Percentiles rank a stretch among this genome's conserved stretches.
Conservation (phyloP, 805 yeast genomes). For the Kodamaea fukazawae region DNA sequence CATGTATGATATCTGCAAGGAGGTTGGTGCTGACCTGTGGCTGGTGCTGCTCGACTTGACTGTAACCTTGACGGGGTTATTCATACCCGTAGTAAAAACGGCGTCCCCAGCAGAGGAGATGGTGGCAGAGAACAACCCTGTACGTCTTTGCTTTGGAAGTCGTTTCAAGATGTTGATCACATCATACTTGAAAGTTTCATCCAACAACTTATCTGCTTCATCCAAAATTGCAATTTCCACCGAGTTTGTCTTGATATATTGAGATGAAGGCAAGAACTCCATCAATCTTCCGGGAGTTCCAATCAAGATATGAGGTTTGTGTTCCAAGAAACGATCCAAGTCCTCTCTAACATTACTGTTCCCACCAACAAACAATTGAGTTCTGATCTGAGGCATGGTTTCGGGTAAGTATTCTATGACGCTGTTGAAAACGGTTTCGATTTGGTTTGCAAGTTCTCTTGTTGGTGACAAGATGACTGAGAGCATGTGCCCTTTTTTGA, state of each 20-base stretch:
- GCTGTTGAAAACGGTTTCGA: slow-evolving; percentile 59
- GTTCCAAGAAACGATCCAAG: slow-evolving; percentile 50
- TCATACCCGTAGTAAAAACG: slow-evolving; percentile 83
- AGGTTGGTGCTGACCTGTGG: slow-evolving; percentile 53
- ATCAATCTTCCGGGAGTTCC: slow-evolving; percentile 91
- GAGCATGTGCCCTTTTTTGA: slow-evolving; percentile 63
- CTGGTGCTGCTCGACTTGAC: slow-evolving; percentile 53
- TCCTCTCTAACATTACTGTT: slow-evolving; percentile 68
- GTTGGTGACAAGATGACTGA: slow-evolving; percentile 76
- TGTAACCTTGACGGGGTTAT: slow-evolving; percentile 85
- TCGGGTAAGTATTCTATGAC: slow-evolving; percentile 60
- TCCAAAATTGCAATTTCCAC: slow-evolving; percentile 79
- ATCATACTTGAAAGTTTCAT: slow-evolving; percentile 68
- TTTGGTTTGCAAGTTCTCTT: slow-evolving; percentile 68
- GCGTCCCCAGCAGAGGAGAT: slow-evolving; percentile 76
- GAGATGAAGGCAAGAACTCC: slow-evolving; percentile 61
- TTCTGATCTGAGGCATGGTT: slow-evolving; percentile 39
- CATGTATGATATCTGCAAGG: slow-evolving; percentile 61
- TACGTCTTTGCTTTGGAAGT: slow-evolving; percentile 88
- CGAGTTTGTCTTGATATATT: slow-evolving; percentile 55
- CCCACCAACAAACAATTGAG: slow-evolving; percentile 68
- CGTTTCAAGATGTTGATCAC: slow-evolving; percentile 62
- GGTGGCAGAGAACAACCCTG: slow-evolving; percentile 94
- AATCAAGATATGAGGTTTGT: slow-evolving; percentile 70
- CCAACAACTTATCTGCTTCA: slow-evolving; percentile 90